Conservation (phyloP, 495 filamentous ascomycete genomes). For the Talaromyces proteolyticus region DNA sequence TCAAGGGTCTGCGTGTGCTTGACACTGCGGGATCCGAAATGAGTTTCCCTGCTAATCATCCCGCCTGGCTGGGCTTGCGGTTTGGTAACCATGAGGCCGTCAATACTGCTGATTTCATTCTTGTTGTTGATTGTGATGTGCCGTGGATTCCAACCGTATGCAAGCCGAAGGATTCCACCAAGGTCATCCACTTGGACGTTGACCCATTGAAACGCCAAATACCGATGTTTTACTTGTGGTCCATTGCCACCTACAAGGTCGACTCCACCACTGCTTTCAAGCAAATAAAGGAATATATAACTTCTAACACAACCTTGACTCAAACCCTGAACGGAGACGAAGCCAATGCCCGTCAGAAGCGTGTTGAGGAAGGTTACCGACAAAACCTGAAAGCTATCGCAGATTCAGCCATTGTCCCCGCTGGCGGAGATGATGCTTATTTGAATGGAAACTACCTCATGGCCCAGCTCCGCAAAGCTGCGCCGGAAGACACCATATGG, state of each 20-base stretch:
- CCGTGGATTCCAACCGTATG: slow-evolving; percentile 65
- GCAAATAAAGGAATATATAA: slow-evolving; percentile 61
- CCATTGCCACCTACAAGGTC: slow-evolving; percentile 68
- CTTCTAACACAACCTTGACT: slow-evolving; percentile 33
- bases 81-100: slow-evolving; percentile 74
- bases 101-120: slow-evolving; percentile 72
- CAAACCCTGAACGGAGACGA: slow-evolving; percentile 39
- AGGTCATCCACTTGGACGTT: slow-evolving; percentile 77
- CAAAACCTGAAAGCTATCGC: slow-evolving; percentile 54
- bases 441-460: slow-evolving; percentile 70
- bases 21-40: slow-evolving; percentile 92
- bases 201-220: slow-evolving; percentile 87
- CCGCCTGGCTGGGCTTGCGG: slow-evolving; percentile 64
- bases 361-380: slow-evolving; percentile 53
- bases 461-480: slow-evolving; percentile 52
- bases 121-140: slow-evolving; percentile 82
- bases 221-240: slow-evolving; percentile 73
- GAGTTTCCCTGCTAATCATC: slow-evolving; percentile 86
- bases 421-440: slow-evolving; percentile 48
- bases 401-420: slow-evolving; percentile 45
- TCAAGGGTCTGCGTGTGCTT: slow-evolving; percentile 76
- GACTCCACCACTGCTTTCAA: slow-evolving; percentile 65
- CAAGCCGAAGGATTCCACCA: slow-evolving; percentile 48
- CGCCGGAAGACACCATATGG: slow-evolving; percentile 75
- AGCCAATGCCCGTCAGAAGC: slow-evolving; percentile 45